Base-by-base conservation (phyloP, 805 yeast species). In the Millerozyma miso region DNA sequence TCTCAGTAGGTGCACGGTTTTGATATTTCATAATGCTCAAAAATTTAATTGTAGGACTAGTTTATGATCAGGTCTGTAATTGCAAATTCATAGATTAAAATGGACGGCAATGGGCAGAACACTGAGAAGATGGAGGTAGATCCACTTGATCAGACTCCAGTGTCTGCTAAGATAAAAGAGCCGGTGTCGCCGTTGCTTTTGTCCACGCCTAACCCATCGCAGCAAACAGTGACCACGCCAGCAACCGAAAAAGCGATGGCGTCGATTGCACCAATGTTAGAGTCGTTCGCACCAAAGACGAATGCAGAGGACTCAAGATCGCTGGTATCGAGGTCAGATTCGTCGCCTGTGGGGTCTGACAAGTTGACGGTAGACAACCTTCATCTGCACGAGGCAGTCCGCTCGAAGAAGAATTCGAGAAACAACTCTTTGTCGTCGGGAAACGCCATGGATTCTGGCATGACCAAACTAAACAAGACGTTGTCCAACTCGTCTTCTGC, bases 201-300 rank as follows among this genome's bases (percentile, higher is more conserved):
- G 23, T 54, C 63, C 6, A 54, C 39, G 19, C 14, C 17, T 13
- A 32, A 32, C n/a, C 7, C n/a, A n/a, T 7, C 34, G n/a, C 46
- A 39, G 23, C 43, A 38, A 19, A 16, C 20, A 15, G 33, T 33
- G 14, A n/a, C 59, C 3, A 49, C 63, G 1, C 66, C 67, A 10
- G 63, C 62, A 20, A 68, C 74, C 2, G 65, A 69, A 43, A 79
- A 71, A 48, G 91, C 91, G 10, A 81, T 85, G 71, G 90, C 87
- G 8, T 76, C 88, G 0, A 79, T 85, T 35, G 91, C 91, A 0
- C 93, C 95, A 2, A 83, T 85, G 56, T 61, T 86, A 33, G 89
- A 83, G 56, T 72, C 79, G 1, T 86, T 83, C 59, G 75, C 79
- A 4, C 93, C 93, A 4, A 85, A 83, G 55, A 76, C 89, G 0